Evolutionary conservation across 1,284 basidiomycete species (phyloP).

Genomic region (Cerioporus squamosus): DNA sequence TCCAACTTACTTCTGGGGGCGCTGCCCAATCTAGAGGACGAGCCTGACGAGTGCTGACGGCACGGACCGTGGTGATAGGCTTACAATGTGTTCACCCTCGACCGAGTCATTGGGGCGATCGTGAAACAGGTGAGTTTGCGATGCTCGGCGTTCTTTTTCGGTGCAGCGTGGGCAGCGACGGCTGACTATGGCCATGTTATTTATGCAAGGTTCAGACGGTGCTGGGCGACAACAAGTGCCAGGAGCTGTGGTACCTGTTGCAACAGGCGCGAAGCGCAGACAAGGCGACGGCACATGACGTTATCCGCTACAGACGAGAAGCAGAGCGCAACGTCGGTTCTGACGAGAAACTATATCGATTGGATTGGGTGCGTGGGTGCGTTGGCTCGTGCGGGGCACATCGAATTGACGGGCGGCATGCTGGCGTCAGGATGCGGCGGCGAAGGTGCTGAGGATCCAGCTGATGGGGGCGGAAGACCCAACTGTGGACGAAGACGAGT

Average conservation of each 20-base stretch:
- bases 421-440: constrained; percentile 57
- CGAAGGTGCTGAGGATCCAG: constrained; percentile 74
- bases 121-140: constrained; percentile 78
- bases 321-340: constrained; percentile 86
- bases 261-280: constrained; percentile 57
- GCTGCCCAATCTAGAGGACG: background rate
- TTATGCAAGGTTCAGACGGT: constrained; percentile 80
- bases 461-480: constrained; percentile 83
- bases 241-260: constrained; percentile 70
- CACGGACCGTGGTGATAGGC: constrained; percentile 48
- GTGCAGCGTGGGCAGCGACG: background rate
- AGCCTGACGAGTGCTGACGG: constrained; percentile 12
- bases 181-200: constrained; percentile 4
- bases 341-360: constrained; percentile 90
- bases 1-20: background rate
- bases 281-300: constrained; percentile 63
- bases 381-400: background rate
- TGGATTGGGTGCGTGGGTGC: constrained; percentile 83
- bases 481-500: constrained; percentile 62
- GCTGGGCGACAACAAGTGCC: constrained; percentile 73
- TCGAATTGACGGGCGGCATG: constrained; percentile 7
- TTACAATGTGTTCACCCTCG: constrained; percentile 89
- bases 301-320: constrained; percentile 89
- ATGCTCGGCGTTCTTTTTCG: background rate
- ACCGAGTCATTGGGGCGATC: constrained; percentile 87